Evolutionary conservation across 176 grass and related monocot genomes (phyloP).

Genomic region (Musa acuminata): DNA sequence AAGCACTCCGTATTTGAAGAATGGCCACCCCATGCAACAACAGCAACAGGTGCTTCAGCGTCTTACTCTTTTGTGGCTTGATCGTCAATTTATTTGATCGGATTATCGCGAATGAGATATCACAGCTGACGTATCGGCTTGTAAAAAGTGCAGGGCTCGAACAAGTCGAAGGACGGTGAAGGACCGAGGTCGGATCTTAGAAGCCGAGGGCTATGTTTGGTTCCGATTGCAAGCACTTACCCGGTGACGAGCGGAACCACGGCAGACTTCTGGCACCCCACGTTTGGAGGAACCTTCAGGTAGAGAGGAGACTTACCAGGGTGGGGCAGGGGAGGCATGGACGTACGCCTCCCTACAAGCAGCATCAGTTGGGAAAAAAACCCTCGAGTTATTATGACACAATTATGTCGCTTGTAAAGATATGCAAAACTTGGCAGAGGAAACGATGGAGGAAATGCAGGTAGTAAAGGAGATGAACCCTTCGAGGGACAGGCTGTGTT

Average conservation of each 20-base stretch:
- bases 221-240: slow-evolving; percentile 65
- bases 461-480: no score
- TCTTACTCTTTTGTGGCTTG: not conserved
- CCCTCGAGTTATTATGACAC: no score
- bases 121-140: no score
- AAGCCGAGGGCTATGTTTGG: slow-evolving; percentile 69
- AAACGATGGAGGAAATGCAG: no score
- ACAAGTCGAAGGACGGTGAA: slow-evolving; percentile 28
- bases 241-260: slow-evolving; percentile 36
- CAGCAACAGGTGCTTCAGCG: slow-evolving; percentile 28
- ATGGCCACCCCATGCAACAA: slow-evolving; percentile 33
- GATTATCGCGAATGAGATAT: no score
- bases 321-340: no score
- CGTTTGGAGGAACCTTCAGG: slow-evolving; percentile 63
- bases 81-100: not conserved
- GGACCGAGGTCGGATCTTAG: slow-evolving; percentile 42
- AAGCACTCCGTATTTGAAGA: slow-evolving; percentile 69
- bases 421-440: no score
- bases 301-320: slow-evolving; percentile 16
- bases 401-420: no score
- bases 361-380: no score
- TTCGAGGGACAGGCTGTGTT: no score
- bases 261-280: slow-evolving; percentile 68
- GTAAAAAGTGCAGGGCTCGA: slow-evolving; percentile 26
- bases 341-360: no score